These are phyloP conservation scores for Candida chilensis DNA, from an alignment of 805 yeast species.

Conservation along the genomic window DNA sequence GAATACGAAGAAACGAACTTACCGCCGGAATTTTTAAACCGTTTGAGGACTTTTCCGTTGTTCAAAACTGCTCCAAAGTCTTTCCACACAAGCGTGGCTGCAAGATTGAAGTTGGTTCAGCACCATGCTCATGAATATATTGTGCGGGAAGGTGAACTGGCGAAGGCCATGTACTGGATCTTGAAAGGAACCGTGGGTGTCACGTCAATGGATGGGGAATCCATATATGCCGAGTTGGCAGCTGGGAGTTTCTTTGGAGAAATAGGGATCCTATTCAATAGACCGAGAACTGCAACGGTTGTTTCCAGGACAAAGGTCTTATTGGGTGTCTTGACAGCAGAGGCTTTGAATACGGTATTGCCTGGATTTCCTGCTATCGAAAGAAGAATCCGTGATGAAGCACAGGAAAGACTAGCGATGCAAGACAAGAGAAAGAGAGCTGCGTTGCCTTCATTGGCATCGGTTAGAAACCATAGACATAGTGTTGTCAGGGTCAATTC, in stretches of 20 bases:
- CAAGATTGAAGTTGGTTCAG: slow-evolving; percentile 48
- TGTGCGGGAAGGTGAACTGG: slow-evolving; percentile 63
- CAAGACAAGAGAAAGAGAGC: slow-evolving; percentile 50
- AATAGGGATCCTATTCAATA: slow-evolving; percentile 64
- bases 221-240: slow-evolving; percentile 59
- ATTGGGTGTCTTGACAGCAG: slow-evolving; percentile 60
- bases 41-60: slow-evolving; percentile 50
- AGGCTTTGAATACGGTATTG: slow-evolving; percentile 47
- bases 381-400: slow-evolving; percentile 65
- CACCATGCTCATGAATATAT: slow-evolving; percentile 63
- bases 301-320: slow-evolving; percentile 60
- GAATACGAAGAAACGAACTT: too few relatives aligned
- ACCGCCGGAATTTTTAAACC: slow-evolving; percentile 48
- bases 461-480: slow-evolving; percentile 6
- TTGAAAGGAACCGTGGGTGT: slow-evolving; percentile 70
- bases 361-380: slow-evolving; percentile 59
- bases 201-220: slow-evolving; percentile 70
- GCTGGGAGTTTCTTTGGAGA: slow-evolving; percentile 74
- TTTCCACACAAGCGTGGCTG: slow-evolving; percentile 51
- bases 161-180: slow-evolving; percentile 75
- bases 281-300: slow-evolving; percentile 76
- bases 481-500: slow-evolving; percentile 2
- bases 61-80: slow-evolving; percentile 60
- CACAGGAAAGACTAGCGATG: slow-evolving; percentile 68
- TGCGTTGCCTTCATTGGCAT: slow-evolving; percentile 20